Conservation (phyloP, 192 early-diverging fungal genomes). For the Paraglomus brasilianum region DNA sequence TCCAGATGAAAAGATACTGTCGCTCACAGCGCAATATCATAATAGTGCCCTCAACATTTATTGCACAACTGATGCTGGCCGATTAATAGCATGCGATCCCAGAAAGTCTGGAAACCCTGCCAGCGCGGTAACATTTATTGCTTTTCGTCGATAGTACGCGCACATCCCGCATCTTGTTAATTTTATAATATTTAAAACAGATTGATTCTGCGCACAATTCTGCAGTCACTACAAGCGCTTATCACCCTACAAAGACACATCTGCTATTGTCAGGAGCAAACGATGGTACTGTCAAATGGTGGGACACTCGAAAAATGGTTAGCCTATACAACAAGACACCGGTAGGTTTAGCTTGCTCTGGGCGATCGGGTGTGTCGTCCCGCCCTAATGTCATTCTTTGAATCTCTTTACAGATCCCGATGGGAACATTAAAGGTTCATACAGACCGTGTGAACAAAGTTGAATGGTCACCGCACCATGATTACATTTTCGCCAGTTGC, state of each 20-base stretch:
- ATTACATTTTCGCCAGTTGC: constrained; percentile 10
- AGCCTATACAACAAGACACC: background rate
- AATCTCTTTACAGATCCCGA: background rate
- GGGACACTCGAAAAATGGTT: constrained; percentile 6
- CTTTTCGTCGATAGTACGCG: no score
- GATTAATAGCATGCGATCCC: no score
- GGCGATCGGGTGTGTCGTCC: background rate
- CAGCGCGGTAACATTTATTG: no score
- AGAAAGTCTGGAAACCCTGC: no score
- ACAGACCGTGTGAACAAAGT: constrained; percentile 7
- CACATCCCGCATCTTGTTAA: no score
- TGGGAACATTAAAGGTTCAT: constrained; percentile 14
- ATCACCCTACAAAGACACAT: background rate
- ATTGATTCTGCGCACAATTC: constrained; percentile 4
- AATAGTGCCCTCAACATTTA: no score
- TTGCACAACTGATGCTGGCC: no score
- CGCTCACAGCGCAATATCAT: no score
- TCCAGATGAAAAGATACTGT: no score
- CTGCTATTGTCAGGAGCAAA: background rate
- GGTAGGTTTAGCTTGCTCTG: no score
- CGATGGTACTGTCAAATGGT: constrained; percentile 13
- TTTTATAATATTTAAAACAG: no score
- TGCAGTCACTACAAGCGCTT: background rate
- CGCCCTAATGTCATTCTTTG: background rate
- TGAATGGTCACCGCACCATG: constrained; percentile 2